Conservation (phyloP, 345 rosid species). For the Psidium guajava region DNA sequence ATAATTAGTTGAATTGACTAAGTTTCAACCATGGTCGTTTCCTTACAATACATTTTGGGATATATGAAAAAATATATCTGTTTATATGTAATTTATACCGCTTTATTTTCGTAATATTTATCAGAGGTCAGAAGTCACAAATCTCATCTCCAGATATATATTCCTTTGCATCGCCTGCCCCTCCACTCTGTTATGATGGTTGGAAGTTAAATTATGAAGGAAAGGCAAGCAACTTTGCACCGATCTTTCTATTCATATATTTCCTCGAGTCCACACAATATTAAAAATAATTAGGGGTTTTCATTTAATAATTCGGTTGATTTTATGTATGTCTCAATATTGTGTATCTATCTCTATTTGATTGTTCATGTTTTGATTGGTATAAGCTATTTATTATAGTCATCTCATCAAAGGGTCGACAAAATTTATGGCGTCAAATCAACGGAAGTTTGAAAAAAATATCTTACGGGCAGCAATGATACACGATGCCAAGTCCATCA, state of each 20-base stretch:
- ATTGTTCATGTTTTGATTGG: no score
- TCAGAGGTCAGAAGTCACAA: background rate
- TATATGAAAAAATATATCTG: background rate
- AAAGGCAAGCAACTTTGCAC: background rate
- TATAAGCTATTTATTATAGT: no score
- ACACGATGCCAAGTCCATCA: no score
- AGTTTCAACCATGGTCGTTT: background rate
- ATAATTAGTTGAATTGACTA: background rate
- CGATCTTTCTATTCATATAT: background rate
- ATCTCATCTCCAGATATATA: background rate
- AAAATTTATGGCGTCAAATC: background rate
- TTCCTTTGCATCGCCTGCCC: background rate
- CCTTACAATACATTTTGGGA: background rate
- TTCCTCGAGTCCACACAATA: background rate
- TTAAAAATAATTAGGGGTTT: no score
- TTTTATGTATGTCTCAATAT: no score
- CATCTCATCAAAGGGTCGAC: no score
- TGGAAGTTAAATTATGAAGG: background rate
- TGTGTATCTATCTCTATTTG: accelerated
- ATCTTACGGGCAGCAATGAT: no score
- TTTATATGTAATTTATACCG: background rate
- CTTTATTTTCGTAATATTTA: background rate
- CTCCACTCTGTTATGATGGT: background rate
- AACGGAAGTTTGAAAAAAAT: background rate
- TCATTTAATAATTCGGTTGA: no score